These are phyloP conservation scores for Sarcodon aspratus DNA, from an alignment of 768 basidiomycete genomes.

Conservation along the genomic window DNA sequence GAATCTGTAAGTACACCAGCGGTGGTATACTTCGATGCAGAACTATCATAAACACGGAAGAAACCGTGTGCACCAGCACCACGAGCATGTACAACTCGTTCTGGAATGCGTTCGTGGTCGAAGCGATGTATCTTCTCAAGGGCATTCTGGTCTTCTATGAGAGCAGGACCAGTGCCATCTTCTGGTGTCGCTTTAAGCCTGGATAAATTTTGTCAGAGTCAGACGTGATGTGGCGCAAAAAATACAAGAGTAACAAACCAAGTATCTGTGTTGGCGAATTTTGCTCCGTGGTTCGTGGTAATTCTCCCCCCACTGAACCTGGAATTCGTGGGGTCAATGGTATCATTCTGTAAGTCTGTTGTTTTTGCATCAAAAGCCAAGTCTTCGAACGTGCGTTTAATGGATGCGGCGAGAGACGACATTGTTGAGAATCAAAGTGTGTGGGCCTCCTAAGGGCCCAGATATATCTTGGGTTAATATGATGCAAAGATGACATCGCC, in stretches of 20 bases:
- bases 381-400: not conserved
- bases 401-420: not conserved
- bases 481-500: too few relatives aligned
- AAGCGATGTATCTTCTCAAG: constrained; percentile 72
- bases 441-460: too few relatives aligned
- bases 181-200: constrained; percentile 48
- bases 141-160: constrained; percentile 70
- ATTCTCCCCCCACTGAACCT: constrained; percentile 16
- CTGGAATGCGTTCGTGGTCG: constrained; percentile 85
- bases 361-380: constrained; percentile 6
- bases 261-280: constrained; percentile 50
- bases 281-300: constrained; percentile 55
- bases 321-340: constrained; percentile 16
- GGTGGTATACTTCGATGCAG: constrained; percentile 59
- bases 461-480: too few relatives aligned
- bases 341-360: constrained; percentile 17
- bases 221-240: not conserved
- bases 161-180: constrained; percentile 46
- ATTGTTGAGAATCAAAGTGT: not conserved
- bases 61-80: constrained; percentile 75
- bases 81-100: constrained; percentile 67
- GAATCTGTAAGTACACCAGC: constrained; percentile 68
- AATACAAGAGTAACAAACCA: constrained; percentile 29
- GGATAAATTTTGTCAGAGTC: not conserved
- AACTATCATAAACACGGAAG: constrained; percentile 56